Percentiles rank a stretch among this genome's conserved stretches.
phyloP scores from a whole-genome alignment of 306 rosid species.

The Rosa rugosa region DNA sequence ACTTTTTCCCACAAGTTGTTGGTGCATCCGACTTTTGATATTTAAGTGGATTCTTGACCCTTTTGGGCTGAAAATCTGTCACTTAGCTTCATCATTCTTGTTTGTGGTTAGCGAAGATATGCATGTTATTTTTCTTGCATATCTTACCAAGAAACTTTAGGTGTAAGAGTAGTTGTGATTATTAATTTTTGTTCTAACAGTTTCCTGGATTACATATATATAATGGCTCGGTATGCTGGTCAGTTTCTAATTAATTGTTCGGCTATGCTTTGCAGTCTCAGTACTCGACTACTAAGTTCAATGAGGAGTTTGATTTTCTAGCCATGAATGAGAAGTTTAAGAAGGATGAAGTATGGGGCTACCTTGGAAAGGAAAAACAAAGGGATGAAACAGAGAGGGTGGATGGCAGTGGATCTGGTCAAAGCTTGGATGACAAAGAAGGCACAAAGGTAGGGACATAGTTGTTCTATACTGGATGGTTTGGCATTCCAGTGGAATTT shows the following conservation, averaged over 20 bases:
- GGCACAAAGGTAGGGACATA: conserved; percentile 38
- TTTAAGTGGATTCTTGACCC: neutral
- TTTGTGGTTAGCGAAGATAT: neutral
- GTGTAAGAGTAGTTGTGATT: neutral
- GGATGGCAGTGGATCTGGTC: conserved; percentile 34
- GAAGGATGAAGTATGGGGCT: conserved; percentile 78
- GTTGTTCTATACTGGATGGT: conserved; percentile 1
- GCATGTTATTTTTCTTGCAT: neutral
- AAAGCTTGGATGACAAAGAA: conserved; percentile 33
- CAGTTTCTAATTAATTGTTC: neutral
- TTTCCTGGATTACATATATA: neutral
- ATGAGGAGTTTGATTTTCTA: conserved; percentile 76
- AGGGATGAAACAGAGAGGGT: conserved; percentile 29
- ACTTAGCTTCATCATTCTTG: neutral
- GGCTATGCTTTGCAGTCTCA: conserved; percentile 29
- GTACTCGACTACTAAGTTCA: conserved; percentile 41
- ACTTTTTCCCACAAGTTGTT: neutral
- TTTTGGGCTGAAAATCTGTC: neutral
- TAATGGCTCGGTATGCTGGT: neutral
- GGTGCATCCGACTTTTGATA: neutral
- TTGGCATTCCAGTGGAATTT: conserved; percentile 14
- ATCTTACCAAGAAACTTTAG: neutral
- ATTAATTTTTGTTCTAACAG: neutral
- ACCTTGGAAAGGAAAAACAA: conserved; percentile 51
- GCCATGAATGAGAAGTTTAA: conserved; percentile 87